Base-by-base conservation (phyloP, 2,329 filamentous ascomycete species). In the Neofusicoccum sp. region DNA sequence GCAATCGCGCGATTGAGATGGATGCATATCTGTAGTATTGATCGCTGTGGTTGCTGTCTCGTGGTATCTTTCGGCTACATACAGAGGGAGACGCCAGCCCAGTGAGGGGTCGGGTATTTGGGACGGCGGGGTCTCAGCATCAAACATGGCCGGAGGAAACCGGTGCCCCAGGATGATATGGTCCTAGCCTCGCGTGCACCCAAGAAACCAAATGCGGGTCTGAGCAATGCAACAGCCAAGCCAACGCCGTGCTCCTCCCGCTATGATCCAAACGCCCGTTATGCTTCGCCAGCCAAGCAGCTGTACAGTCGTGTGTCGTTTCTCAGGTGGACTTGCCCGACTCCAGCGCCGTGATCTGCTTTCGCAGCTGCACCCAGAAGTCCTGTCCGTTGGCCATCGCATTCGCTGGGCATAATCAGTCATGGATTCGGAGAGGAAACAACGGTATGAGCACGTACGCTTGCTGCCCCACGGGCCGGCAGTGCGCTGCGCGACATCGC, bases 311-410 rank as follows among this genome's bases (percentile, higher is more conserved):
- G 38, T 31, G 31, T 61, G 31, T 51, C 20, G 30, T 56, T 36
- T 11, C 34, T 61, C 59, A 61, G 49, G 69, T 63, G 40, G 68
- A 64, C 64, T 75, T 76, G 64, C 56, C 66, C 61, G 75, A 71
- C 62, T 79, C 75, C 53, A 78, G 66, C 33, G 65, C 70, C 8
- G 69, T 70, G 26, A 79, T 67, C 68, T 79, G 76, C 74, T 79
- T 79, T 65, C 75, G 75, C 49, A 80, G 71, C 61, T 78, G 74
- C 20, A 70, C 72, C 66, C 78, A 77, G 69, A 80, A 80, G 62
- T 76, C 71, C 64, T 78, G 75, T 31, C 75, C 74, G 36, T 71
- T 76, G 14, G 77, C 76, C 76, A 78, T 78, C n/a, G 73, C 66
- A 63, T 76, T 68, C 30, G 68, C 68, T 64, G 49, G 38, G 4